Evolutionary conservation across 768 basidiomycete genomes (phyloP), one percentile per base, ranked within the genome.

Genomic region (Kockovaella imperatae): DNA sequence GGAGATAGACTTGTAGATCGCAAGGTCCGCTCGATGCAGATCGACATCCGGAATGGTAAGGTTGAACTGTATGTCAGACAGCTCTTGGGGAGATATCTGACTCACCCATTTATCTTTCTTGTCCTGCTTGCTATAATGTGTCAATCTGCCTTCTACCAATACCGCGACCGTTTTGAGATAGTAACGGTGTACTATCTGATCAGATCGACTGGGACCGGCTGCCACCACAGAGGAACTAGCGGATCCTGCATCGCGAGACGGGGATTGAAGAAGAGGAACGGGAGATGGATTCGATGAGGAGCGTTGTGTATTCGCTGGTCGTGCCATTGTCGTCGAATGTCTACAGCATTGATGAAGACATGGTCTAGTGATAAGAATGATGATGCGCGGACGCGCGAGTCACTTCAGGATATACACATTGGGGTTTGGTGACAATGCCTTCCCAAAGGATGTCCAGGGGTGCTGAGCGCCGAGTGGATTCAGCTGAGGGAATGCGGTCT

Each of bases 51-150:
- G 67, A 4, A 66, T 44, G 13, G 55, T 45, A 1, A 70, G 51
- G 44, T 67, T 67, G 59, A 70, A 70, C 68, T 69, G 21, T 20
- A 7, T 1, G n/a, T 11, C n/a, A 2, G 29, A 35, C 31, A 52
- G 44, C 30, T 35, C n/a, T 28, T 13, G 2, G 20, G 23, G 8
- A 17, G 25, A 17, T 14, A 26, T 43, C 23, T 26, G 2, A 50
- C 65, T 50, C 29, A 69, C 68, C 69, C 69, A 70, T 56, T 66
- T 63, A 47, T 70, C 69, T 36, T 61, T 53, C 60, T 60, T 65
- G 32, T 45, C 42, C 44, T 64, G 59, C 10, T 53, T 53, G 1
- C 40, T 23, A 51, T 58, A 60, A 54, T 68, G 64, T 6, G 68
- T 63, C 44, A 70, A 45, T 26, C 66, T 44, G 1, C 56, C 64